Conservation (phyloP, 208 protist species). For the Trypanosoma lewisi region DNA sequence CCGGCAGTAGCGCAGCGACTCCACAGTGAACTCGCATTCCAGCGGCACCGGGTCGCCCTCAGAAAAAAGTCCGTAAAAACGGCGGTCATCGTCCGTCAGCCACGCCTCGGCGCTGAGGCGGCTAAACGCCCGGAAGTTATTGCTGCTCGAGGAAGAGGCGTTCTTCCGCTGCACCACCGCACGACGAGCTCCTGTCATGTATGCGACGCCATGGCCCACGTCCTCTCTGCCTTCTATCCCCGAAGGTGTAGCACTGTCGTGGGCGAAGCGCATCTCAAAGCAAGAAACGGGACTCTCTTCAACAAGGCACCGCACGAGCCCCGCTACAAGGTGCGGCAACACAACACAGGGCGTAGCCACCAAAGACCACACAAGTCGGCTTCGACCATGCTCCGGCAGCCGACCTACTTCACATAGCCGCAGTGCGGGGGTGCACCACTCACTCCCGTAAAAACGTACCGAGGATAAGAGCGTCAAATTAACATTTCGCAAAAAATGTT, state of each 20-base stretch:
- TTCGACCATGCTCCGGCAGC: conserved; percentile 1
- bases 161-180: conserved; percentile 17
- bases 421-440: conserved; percentile 23
- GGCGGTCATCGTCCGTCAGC: conserved; percentile 41
- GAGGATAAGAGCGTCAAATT: conserved; percentile 45
- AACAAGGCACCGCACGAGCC: conserved; percentile 37
- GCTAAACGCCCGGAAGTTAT: conserved; percentile 48
- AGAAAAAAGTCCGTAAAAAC: conserved; percentile 24
- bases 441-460: conserved; percentile 33
- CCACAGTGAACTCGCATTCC: conserved; percentile 28
- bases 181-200: conserved; percentile 26
- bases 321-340: conserved; percentile 39
- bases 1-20: conserved; percentile 20
- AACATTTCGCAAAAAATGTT: conserved; percentile 4
- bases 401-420: conserved; percentile 29
- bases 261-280: conserved; percentile 31
- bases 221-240: neutral
- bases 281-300: conserved; percentile 20
- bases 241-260: neutral
- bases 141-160: conserved; percentile 30
- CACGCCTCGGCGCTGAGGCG: conserved; percentile 56
- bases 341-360: conserved; percentile 27
- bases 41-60: conserved; percentile 11
- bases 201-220: conserved; percentile 29
- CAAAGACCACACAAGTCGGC: conserved; percentile 11